Base-by-base conservation (phyloP, 768 basidiomycete species). In the Ramaria sp. region DNA sequence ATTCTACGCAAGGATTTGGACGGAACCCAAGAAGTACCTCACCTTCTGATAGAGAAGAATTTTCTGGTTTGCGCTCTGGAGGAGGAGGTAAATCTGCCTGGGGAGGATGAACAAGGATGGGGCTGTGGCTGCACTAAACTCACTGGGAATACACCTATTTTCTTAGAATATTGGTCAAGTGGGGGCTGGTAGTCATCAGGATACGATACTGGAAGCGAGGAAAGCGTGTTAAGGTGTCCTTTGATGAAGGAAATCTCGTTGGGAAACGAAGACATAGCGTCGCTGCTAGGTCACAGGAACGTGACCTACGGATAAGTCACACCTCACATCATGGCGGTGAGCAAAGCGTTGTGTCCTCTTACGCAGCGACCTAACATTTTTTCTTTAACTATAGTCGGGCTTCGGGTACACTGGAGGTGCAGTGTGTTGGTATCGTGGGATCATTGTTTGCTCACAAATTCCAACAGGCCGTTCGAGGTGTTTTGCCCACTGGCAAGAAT, bases 401-500 rank as follows among this genome's bases (percentile, higher is more conserved):
- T 84, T 77, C 66, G 71, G 79, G 49, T 82, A 78, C 64, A 73
- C 71, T 53, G 82, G 81, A 66, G 81, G 80, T 79, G 58, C 49
- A 73, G 63, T n/a, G 2, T 47, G 7, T 16, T 24, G 38, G 55
- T n/a, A 37, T 41, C 36, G 9, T 25, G 7, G 27, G 27, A 20
- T 25, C 15, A n/a, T 32, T 7, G 13, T 50, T 15, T 39, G 8
- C 15, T 36, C 39, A 41, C 25, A 59, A 41, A 58, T 30, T 55
- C 56, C 34, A 42, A 34, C 58, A 92, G 90, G 89, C 61, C 81
- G 81, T 59, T 81, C 88, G 58, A 78, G 88, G 63, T 96, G 93
- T 70, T 93, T 93, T 68, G 74, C 80, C 12, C 89, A 85, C 71
- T 95, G 92, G 91, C 91, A 93, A 64, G 88, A 93, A 67, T 87